Percentiles rank a stretch among this genome's conserved stretches.
phyloP scores from a whole-genome alignment of 1,284 basidiomycete genomes.

The Anthracocystis setariae region DNA sequence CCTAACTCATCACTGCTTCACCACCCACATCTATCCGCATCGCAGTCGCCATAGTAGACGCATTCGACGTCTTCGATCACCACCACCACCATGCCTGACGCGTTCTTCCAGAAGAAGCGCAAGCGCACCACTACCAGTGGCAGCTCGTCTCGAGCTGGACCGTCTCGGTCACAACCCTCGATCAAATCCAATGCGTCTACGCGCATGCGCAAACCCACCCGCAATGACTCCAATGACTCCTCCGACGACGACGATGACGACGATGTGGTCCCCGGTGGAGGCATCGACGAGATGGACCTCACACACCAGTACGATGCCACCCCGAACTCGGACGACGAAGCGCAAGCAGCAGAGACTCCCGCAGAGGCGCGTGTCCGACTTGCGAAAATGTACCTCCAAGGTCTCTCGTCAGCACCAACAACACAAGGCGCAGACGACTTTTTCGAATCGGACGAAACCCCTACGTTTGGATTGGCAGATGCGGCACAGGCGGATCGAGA shows the following conservation, averaged over 20 bases:
- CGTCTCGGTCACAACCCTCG: slow-evolving; percentile 20
- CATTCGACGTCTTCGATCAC: background rate
- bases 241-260: slow-evolving; percentile 33
- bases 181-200: slow-evolving; percentile 7
- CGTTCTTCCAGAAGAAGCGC: slow-evolving; percentile 68
- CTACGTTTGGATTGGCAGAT: slow-evolving; percentile 72
- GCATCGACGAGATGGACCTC: slow-evolving; percentile 61
- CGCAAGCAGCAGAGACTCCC: slow-evolving; percentile 76
- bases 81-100: slow-evolving; percentile 60
- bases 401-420: slow-evolving; percentile 69
- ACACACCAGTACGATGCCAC: slow-evolving; percentile 47
- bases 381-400: slow-evolving; percentile 88
- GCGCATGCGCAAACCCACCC: slow-evolving; percentile 17
- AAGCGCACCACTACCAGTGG: slow-evolving; percentile 50
- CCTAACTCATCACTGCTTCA: too few species aligned
- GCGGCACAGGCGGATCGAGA: slow-evolving; percentile 93
- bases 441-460: slow-evolving; percentile 69
- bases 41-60: background rate
- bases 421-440: slow-evolving; percentile 30
- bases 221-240: slow-evolving; percentile 22
- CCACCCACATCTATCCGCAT: background rate
- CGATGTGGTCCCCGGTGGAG: slow-evolving; percentile 26
- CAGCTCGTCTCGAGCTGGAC: slow-evolving; percentile 16
- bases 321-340: slow-evolving; percentile 51
- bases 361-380: slow-evolving; percentile 91